Conservation (phyloP, 371 early-diverging fungal genomes). For the Zychaea mexicana region DNA sequence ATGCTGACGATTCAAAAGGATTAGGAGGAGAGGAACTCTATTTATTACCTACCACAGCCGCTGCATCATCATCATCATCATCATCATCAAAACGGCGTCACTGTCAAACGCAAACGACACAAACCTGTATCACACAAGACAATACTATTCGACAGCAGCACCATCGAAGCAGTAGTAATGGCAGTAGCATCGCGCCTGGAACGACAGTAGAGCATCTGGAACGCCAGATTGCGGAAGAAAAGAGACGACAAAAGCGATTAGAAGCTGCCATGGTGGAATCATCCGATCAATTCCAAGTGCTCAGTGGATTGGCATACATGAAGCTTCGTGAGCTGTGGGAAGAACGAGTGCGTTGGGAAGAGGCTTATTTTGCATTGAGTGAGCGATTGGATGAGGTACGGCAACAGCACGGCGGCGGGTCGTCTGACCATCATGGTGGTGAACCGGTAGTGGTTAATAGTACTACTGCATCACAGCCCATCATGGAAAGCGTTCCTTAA, state of each 20-base stretch:
- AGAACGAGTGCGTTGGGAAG: slow-evolving; percentile 43
- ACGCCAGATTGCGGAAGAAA: slow-evolving; percentile 49
- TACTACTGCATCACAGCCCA: no score
- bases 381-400: slow-evolving; percentile 12
- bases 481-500: not conserved
- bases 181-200: not conserved
- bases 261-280: slow-evolving; percentile 50
- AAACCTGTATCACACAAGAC: not conserved
- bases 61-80: not conserved
- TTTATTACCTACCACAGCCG: not conserved
- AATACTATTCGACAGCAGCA: no score
- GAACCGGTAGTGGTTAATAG: no score
- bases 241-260: slow-evolving; percentile 35
- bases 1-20: no score
- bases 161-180: no score
- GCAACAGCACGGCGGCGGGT: not conserved
- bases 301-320: slow-evolving; percentile 55
- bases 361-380: slow-evolving; percentile 25
- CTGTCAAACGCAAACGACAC: not conserved
- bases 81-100: not conserved
- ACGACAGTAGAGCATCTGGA: slow-evolving; percentile 21
- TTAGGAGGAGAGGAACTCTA: no score
- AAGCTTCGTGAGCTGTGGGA: slow-evolving; percentile 56
- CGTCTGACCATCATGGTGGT: no score
- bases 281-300: slow-evolving; percentile 52